Evolutionary conservation across 306 rosid species (phyloP), one percentile per base, ranked within the genome.

Genomic region (Gastrolobium villosum): DNA sequence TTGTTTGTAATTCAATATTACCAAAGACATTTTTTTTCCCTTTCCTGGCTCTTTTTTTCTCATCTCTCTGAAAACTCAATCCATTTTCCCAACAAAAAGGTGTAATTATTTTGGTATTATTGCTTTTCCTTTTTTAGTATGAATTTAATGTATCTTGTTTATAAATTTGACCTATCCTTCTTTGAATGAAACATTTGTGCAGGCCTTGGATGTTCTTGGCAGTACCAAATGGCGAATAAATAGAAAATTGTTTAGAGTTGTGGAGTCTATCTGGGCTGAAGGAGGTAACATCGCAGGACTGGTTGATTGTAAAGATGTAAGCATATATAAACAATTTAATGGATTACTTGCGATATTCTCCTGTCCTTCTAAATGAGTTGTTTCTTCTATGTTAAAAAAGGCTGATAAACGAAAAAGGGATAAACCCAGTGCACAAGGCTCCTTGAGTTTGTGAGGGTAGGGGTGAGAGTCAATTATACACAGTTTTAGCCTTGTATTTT

Each of bases 171-270:
- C 62, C 36, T 6, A 60, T 68, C 34, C 28, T 71, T 3, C 5
- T 67, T 35, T 69, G 54, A 71, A 10, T 75, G 64, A 43, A 39
- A 31, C 61, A 28, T 84, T 75, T 55, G 9, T 80, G 15, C 86
- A 90, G 98, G 94, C 98, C 59, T 86, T 93, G 75, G 98, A 90
- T 82, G 59, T 91, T 87, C 98, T 89, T 70, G 94, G 98, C 62
- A 89, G 70, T 82, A 89, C 96, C 82, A 93, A 93, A 74, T 93
- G 98, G 98, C 81, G 93, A 88, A 76, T 93, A 45, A 93, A 90
- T 74, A 89, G 74, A 84, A 93, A 80, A 84, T 84, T 93, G 52
- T 89, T 90, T 63, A 83, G 73, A 10, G 89, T 93, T 80, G 91
- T 89, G 70, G 96, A 93, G 85, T 78, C 89, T 82, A 79, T 93